Base-by-base conservation (phyloP, 2,329 filamentous ascomycete species). In the Ilyonectria robusta region DNA sequence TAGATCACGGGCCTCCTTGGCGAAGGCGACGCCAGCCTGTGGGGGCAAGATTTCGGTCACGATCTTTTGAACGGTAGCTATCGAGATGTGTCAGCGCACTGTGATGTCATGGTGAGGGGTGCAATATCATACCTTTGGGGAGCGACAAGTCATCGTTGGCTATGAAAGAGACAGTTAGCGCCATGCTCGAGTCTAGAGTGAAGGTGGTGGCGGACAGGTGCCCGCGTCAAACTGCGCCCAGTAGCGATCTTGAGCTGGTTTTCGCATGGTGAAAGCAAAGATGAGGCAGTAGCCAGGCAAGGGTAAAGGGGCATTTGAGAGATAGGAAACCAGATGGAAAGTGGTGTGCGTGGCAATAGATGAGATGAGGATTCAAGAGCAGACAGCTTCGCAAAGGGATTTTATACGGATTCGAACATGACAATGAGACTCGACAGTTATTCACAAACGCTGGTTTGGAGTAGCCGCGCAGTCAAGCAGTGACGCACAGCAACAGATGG, bases 1-100 rank as follows among this genome's bases (percentile, higher is more conserved):
- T 3, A 98, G 87, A 78, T 99, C 96, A 67, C 96, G 92, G 13
- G 95, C 95, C 76, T 99, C 96, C 80, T 97, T 98, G 48, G 95
- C 94, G 79, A 98, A 98, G 2, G 93, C 92, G 69, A 97, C 89
- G 57, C 94, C 94, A 15, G 81, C 83, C 55, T 92, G 89, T 0
- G 92, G 84, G 2, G 94, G 91, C 1, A 99, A 88, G 76, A 99
- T 98, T 81, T 99, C 96, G 65, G 92, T 92, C 74, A 99, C 95
- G 72, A 99, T 99, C 83, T 92, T 92, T 76, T 92, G 89, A n/a
- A 92, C 90, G 6, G 90, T 92, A 40, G 90, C 89, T 91, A 66
- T 44, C 15, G 4, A 42, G 8, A 8, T 0, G 4, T n/a, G 72
- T 83, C 63, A 84, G 80, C 17, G 7, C 15, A 31, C 31, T 21